Evolutionary conservation across 2,329 filamentous ascomycete species (phyloP).

Genomic region (Fragosphaeria purpurea): DNA sequence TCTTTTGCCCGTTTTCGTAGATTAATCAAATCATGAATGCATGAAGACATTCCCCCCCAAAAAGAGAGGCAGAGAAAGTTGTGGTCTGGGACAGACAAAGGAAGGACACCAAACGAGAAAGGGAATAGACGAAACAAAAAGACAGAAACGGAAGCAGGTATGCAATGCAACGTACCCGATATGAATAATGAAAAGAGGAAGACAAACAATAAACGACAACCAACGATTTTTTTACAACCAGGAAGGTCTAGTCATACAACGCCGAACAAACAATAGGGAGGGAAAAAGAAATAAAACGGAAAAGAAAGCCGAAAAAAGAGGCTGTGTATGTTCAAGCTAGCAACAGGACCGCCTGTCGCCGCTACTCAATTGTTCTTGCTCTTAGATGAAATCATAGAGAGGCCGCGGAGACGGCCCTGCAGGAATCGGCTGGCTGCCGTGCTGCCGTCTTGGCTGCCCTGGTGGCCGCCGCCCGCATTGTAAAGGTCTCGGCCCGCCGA

Average conservation of each 20-base stretch:
- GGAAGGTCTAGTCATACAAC: conserved; percentile 5
- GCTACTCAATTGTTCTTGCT: conserved; percentile 13
- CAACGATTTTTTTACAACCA: neutral
- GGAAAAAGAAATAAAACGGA: neutral
- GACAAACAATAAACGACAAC: neutral
- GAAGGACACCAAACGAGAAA: neutral
- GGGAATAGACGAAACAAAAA: conserved; percentile 12
- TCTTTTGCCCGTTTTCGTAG: conserved; percentile 5
- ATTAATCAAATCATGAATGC: conserved; percentile 13
- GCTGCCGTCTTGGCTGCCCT: neutral
- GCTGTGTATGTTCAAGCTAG: too few species aligned
- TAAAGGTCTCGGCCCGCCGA: conserved; percentile 23
- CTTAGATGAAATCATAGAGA: conserved; percentile 20
- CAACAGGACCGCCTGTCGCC: neutral
- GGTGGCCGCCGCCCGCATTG: neutral
- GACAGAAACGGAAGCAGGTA: conserved; percentile 13
- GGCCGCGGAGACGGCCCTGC: conserved; percentile 16
- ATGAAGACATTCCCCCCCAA: conserved; percentile 8
- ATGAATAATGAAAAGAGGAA: neutral
- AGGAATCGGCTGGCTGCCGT: conserved; percentile 11
- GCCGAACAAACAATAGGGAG: neutral
- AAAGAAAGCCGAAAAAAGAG: neutral
- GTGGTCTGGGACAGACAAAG: neutral
- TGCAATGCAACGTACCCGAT: neutral
- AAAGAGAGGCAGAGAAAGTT: neutral